Evolutionary conservation across 2,329 filamentous ascomycete genomes (phyloP), one percentile per base, ranked within the genome.

Genomic region (Neurospora sp.): DNA sequence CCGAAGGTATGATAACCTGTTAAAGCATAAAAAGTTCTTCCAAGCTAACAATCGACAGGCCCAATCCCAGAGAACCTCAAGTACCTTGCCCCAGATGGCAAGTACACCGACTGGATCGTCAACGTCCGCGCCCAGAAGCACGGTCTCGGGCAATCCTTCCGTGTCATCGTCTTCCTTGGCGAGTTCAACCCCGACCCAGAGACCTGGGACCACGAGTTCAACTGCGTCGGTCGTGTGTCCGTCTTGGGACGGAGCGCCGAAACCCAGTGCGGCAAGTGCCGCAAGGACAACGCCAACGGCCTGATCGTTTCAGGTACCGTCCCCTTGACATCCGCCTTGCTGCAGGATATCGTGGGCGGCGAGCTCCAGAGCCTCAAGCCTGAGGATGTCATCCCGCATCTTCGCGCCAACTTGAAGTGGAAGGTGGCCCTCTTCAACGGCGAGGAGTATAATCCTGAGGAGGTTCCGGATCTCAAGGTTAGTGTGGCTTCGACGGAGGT

Each of bases 131-230:
- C 85, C 3, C 76, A 81, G 68, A 87, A 85, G 73, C 80, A 82
- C 70, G 82, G 83, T 4, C 77, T 85, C 2, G 79, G 81, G 28
- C 82, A 81, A 2, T 83, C 86, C 6, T 88, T 86, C 77, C 82
- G 82, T 40, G 79, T 90, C 23, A 84, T 86, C 74, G 78, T 89
- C 71, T 90, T 90, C 79, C 78, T 89, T 4, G 76, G 78, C 42
- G 76, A 81, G 68, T 71, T 74, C 58, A 66, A 73, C 40, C 1
- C 69, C 19, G 66, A 73, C 68, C 76, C 81, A 1, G 71, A 75
- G 13, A 72, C 73, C 15, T 85, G 84, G 82, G 72, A 79, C 6
- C 77, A 76, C 17, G 81, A 82, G 17, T 75, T 78, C 19, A 84
- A 84, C 72, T 80, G 86, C 52, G 82, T 87, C 2, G 86, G 86